Evolutionary conservation across 352 stramenopile species (phyloP), one percentile per base, ranked within the genome.

Genomic region (Phytophthora tentaculata): DNA sequence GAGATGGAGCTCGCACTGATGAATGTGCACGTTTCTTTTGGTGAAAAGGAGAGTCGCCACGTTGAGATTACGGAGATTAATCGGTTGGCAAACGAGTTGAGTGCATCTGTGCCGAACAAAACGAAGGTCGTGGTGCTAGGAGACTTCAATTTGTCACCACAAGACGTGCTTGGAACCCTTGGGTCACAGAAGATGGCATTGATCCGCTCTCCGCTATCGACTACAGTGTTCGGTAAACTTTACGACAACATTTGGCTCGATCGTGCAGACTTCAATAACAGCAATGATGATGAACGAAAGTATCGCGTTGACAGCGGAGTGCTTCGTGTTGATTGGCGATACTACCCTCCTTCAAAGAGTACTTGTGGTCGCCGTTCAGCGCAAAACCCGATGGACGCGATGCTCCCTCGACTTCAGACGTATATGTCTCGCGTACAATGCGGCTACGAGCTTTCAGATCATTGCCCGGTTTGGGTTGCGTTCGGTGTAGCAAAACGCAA

Each of bases 241-340:
- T 88, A 86, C 54, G 83, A 92, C 65, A 92, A 92, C 61, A 79
- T 92, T 61, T 91, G 80, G 76, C 52, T 92, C 20, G 51, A 78
- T 10, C 35, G 32, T 22, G 24, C 48, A 26, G 68, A 76, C 22
- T 64, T 76, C 26, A 56, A 20, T 32, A 53, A 24, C 17, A 47
- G 22, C 12, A 58, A 53, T 9, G 29, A 62, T 22, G 8, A 53
- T 26, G 28, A 65, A 20, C n/a, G 0, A 28, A 19, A 62, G 8
- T 75, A 62, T 22, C 16, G 55, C 17, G 51, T 82, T 20, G 66
- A 73, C 17, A 88, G 77, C 37, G 83, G 83, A 26, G 83, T 92
- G 12, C 73, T 80, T 19, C 83, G 83, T 20, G 76, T 89, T 53
- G 84, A 92, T 62, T 89, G 80, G 78, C 61, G 59, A 55, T 88